Percentiles rank a stretch among this genome's conserved stretches.
Evolutionary conservation across 179 eudicot species (phyloP).

Genomic region (Silene coronaria): DNA sequence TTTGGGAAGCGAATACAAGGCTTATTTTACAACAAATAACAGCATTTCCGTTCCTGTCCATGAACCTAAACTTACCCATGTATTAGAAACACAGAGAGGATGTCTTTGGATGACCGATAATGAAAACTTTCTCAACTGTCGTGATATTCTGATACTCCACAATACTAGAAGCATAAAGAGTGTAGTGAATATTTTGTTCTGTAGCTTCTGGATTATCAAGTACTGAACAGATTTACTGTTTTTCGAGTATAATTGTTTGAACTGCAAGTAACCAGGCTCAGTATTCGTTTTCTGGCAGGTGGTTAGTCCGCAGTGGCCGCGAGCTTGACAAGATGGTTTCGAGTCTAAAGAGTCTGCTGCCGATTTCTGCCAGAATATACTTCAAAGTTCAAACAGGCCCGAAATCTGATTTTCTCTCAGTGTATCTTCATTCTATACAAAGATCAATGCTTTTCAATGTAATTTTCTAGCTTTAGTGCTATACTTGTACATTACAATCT

Average conservation of each 20-base stretch:
- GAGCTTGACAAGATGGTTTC: conserved; percentile 31
- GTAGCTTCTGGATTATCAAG: background rate
- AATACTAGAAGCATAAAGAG: no score
- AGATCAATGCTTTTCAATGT: background rate
- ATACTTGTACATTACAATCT: no score
- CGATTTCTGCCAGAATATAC: background rate
- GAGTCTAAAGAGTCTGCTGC: background rate
- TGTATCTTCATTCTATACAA: background rate
- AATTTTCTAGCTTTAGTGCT: background rate
- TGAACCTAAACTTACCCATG: no score
- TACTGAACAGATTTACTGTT: background rate
- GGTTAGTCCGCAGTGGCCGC: conserved; percentile 99
- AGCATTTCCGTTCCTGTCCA: no score
- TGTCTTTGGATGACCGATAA: no score
- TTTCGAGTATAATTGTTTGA: background rate
- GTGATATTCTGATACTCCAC: no score
- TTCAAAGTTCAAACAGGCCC: background rate
- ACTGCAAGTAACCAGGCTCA: background rate
- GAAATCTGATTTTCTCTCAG: background rate
- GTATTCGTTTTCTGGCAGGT: conserved; percentile 48
- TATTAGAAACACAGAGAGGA: no score
- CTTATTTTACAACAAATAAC: no score
- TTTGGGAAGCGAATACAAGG: no score
- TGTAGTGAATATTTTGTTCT: no score
- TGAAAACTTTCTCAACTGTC: no score